These are phyloP conservation scores for Alectoria sarmentosa DNA, from an alignment of 495 filamentous ascomycete species.

Conservation along the genomic window DNA sequence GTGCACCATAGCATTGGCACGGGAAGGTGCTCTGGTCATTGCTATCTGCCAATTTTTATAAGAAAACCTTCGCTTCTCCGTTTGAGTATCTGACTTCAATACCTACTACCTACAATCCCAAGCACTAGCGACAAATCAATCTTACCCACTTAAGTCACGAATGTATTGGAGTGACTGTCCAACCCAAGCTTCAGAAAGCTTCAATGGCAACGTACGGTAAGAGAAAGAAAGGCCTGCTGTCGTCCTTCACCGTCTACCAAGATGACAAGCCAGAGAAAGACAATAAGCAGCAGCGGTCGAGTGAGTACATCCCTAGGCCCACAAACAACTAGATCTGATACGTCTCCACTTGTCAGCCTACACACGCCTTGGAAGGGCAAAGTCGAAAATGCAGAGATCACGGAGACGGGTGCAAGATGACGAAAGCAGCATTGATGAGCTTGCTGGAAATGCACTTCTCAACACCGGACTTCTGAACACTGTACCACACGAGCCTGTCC, in stretches of 20 bases:
- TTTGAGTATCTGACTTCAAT: neutral
- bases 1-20: neutral
- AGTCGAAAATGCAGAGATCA: conserved; percentile 20
- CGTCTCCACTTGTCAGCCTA: conserved; percentile 4
- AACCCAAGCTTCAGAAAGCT: neutral
- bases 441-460: conserved; percentile 30
- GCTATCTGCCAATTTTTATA: neutral
- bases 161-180: neutral
- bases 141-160: neutral
- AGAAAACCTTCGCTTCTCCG: neutral
- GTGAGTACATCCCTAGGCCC: conserved; percentile 11
- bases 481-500: conserved; percentile 13
- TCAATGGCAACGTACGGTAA: conserved; percentile 27
- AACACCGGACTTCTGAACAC: conserved; percentile 26
- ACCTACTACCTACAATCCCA: neutral
- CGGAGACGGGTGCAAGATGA: conserved; percentile 16
- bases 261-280: conserved; percentile 23
- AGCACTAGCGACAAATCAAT: neutral
- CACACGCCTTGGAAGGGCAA: conserved; percentile 20
- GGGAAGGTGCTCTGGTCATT: neutral
- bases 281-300: conserved; percentile 15
- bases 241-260: conserved; percentile 29
- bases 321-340: neutral
- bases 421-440: conserved; percentile 29
- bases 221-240: conserved; percentile 25